Percentiles rank a stretch among this genome's conserved stretches.
These are phyloP conservation scores for Artemisia annua DNA, from an alignment of 129 eudicot species.

Conservation along the genomic window DNA sequence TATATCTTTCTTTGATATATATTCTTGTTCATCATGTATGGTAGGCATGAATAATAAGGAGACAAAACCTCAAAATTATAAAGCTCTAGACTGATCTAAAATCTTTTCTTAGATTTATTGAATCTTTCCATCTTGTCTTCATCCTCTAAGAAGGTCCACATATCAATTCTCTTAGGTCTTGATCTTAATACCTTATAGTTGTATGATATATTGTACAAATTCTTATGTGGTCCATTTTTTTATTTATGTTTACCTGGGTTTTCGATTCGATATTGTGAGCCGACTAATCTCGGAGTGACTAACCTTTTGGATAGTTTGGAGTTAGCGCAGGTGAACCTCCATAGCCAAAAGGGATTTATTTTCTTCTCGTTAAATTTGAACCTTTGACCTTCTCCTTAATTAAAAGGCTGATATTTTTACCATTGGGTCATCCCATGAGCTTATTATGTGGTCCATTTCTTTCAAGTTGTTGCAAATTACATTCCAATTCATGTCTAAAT, in stretches of 20 bases:
- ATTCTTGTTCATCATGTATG: constrained; percentile 18
- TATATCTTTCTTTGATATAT: constrained; percentile 15
- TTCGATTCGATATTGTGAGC: too few species aligned
- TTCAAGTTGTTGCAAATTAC: constrained; percentile 22
- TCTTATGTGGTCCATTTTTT: constrained; percentile 32
- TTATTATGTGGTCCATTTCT: too few species aligned
- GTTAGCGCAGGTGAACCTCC: too few species aligned
- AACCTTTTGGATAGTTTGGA: too few species aligned
- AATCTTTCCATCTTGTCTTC: constrained; percentile 39
- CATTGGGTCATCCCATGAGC: too few species aligned
- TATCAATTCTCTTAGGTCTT: constrained; percentile 32
- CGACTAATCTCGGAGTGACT: too few species aligned
- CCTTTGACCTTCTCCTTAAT: too few species aligned
- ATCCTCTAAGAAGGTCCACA: constrained; percentile 36
- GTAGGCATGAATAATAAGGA: constrained; percentile 22
- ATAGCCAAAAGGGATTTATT: too few species aligned
- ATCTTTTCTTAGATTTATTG: constrained; percentile 37
- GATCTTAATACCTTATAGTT: constrained; percentile 17
- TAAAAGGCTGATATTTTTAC: too few species aligned
- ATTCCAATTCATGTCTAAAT: constrained; percentile 36
- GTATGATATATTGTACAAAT: constrained; percentile 25
- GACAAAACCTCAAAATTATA: constrained; percentile 25
- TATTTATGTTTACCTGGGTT: too few species aligned
- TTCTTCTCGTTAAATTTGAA: too few species aligned
- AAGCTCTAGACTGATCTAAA: constrained; percentile 36